Evolutionary conservation across 2,329 filamentous ascomycete species (phyloP), one percentile per base, ranked within the genome.

Genomic region (Botrytis squamosa): DNA sequence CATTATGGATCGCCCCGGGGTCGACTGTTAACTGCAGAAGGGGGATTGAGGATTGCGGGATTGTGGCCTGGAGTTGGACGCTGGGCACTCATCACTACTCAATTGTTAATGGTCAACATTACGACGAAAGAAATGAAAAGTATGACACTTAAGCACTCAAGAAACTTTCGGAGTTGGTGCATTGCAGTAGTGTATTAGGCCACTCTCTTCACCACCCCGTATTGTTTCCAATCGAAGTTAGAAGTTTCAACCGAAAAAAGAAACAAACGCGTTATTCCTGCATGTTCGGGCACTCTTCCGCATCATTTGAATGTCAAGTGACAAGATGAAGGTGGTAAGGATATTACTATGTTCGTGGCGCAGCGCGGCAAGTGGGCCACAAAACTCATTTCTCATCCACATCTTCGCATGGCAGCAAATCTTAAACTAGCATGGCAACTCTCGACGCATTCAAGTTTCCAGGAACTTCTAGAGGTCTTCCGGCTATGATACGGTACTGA

Each of bases 251-350:
- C 49, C 63, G 40, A 72, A 42, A 68, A 60, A 70, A 29, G 29
- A 59, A 29, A 29, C 38, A 44, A 44, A 60, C 52, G n/a, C 33
- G 52, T 57, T 33, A n/a, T 38, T 49, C 63, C 57, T 68, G 71
- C 63, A 60, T 68, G 20, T 36, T 59, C 46, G 62, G 33, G 38
- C 36, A 33, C 42, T 42, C 22, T 33, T 67, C 63, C 63, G 70
- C 70, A 74, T 74, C 49, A 63, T 33, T 44, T 40, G 16, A 20
- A 46, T n/a, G 73, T 74, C 73, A 72, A 74, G 73, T 72, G 73
- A 74, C 62, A 64, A 57, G 40, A 63, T 46, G 55, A 62, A 44
- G 46, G 38, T 60, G 52, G 71, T 33, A 62, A 49, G 70, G 70
- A 46, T 68, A 40, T 68, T 49, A 42, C 38, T 20, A 29, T 25